These are phyloP conservation scores for Iris pallida DNA, from an alignment of 116 monocot genomes.

Conservation along the genomic window DNA sequence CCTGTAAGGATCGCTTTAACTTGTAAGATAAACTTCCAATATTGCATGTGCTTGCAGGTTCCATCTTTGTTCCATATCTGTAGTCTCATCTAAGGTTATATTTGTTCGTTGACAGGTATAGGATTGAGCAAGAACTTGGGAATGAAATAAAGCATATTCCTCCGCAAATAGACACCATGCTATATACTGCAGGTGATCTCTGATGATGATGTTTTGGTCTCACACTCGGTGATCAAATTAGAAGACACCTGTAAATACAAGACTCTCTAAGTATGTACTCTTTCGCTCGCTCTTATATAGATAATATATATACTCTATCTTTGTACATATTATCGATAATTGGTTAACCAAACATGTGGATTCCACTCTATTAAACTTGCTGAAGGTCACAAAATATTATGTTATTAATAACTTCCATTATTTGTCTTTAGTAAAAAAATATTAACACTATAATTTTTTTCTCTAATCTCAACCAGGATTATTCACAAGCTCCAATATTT, in stretches of 20 bases:
- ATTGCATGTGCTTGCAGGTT: neutral
- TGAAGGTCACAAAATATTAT: constrained; percentile 46
- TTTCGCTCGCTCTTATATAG: too few relatives aligned
- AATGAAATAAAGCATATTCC: constrained; percentile 60
- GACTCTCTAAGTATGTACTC: too few relatives aligned
- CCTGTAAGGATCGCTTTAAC: constrained; percentile 32
- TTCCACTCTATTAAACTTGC: constrained; percentile 43
- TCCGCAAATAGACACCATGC: constrained; percentile 53
- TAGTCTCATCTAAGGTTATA: neutral
- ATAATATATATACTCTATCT: too few relatives aligned
- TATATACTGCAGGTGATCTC: constrained; percentile 44
- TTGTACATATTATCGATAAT: too few relatives aligned
- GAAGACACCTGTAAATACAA: neutral
- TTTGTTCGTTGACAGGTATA: neutral
- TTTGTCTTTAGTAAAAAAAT: too few relatives aligned
- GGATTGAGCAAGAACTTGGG: constrained; percentile 58
- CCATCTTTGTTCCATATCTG: neutral
- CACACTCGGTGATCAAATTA: neutral
- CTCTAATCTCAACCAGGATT: constrained; percentile 28
- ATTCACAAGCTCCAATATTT: constrained; percentile 70
- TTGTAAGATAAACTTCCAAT: constrained; percentile 8
- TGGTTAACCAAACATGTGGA: constrained; percentile 36
- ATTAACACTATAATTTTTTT: too few relatives aligned
- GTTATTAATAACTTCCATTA: too few relatives aligned
- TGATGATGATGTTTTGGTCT: too few relatives aligned